Evolutionary conservation across 2,329 filamentous ascomycete genomes (phyloP), one percentile per base, ranked within the genome.

Genomic region (Bipolaris gigantea): DNA sequence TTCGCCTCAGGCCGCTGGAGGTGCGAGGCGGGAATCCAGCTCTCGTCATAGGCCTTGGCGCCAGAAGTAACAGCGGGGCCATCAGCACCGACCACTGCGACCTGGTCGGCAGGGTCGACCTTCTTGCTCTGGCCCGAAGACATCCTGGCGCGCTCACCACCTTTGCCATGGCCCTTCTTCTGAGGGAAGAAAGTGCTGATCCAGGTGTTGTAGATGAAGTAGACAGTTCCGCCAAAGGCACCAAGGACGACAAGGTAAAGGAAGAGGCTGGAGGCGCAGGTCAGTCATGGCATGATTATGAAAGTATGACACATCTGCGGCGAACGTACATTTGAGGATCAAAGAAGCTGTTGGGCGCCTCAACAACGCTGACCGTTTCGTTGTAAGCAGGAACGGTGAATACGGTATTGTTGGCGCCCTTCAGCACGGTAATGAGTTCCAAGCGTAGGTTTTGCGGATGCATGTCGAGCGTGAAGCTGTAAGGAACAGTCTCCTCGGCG

Each of bases 151-250:
- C 86, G 85, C 80, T 91, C 89, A 64, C 88, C 77, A 58, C 79
- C 79, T 75, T 84, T 84, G 65, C 80, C 81, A 53, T 80, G 74
- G 59, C 81, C 80, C 68, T 79, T 80, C 76, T 86, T 87, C 82
- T 96, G 91, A 44, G 94, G 93, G 83, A 97, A 96, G 73, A 99
- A 89, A 13, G 92, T 88, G 69, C 92, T 90, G 77, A 99, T 89
- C 92, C 93, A 97, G 70, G 93, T 96, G 81, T 89, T 94, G 85
- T 99, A 99, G 79, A 97, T 91, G 77, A 96, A 96, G 85, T 93
- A 97, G 74, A 89, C 85, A 49, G 88, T 91, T 59, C 89, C 92
- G 62, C 79, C 85, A 74, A 96, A 95, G 60, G 83, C 84, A 58
- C 83, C 87, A 49, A 88, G 81, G 66, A 99, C 89, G 81, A 97